Evolutionary conservation across 2,329 filamentous ascomycete genomes (phyloP).

Genomic region (Pseudogymnoascus sp.): DNA sequence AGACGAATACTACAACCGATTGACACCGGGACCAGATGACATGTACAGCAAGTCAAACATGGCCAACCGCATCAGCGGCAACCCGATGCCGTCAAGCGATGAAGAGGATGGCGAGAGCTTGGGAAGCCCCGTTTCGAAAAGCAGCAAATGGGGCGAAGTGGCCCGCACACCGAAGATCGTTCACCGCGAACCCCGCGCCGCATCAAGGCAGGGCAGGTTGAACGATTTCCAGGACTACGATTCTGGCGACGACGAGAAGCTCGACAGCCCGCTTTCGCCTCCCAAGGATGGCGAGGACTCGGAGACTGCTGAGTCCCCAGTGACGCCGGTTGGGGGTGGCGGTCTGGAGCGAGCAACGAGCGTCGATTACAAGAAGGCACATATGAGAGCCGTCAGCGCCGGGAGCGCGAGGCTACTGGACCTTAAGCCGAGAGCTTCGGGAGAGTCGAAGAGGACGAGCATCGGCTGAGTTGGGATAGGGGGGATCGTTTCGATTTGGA

Average conservation of each 20-base stretch:
- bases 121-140: conserved; percentile 21
- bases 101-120: conserved; percentile 46
- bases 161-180: conserved; percentile 56
- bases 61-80: conserved; percentile 38
- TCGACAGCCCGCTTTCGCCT: conserved; percentile 30
- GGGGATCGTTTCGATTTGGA: conserved; percentile 1
- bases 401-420: conserved; percentile 72
- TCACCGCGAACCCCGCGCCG: conserved; percentile 48
- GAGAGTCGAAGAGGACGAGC: conserved; percentile 40
- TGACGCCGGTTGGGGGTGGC: not conserved
- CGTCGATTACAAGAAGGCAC: conserved; percentile 54
- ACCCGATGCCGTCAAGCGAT: conserved; percentile 49
- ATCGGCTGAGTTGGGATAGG: conserved; percentile 17
- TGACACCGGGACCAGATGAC: conserved; percentile 35
- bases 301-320: conserved; percentile 13
- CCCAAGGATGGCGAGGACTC: conserved; percentile 17
- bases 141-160: conserved; percentile 29
- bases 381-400: conserved; percentile 67
- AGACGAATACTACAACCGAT: conserved; percentile 66
- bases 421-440: conserved; percentile 50
- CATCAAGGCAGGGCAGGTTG: conserved; percentile 52
- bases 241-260: conserved; percentile 16
- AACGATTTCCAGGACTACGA: conserved; percentile 25
- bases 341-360: conserved; percentile 61
- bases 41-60: conserved; percentile 30